A percentile compares a stretch with the other conserved stretches of the same genome.
phyloP scores from a whole-genome alignment of 208 protist genomes.

The Blechomonas ayalai region DNA sequence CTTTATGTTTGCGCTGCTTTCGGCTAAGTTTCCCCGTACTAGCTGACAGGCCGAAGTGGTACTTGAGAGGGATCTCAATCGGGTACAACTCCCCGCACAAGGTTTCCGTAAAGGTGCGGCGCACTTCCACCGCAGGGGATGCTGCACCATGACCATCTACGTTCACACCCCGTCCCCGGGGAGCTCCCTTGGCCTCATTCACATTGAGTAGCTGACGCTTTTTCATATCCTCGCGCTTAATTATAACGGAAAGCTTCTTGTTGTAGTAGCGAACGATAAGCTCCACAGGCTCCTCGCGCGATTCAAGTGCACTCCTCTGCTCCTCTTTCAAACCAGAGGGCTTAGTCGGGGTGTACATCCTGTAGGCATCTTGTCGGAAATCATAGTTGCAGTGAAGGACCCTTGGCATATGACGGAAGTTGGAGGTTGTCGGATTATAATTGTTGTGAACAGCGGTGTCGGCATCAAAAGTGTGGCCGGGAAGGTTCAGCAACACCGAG shows the following conservation, averaged over 20 bases:
- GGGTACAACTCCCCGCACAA: conserved; percentile 68
- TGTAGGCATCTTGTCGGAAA: conserved; percentile 49
- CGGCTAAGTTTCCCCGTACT: conserved; percentile 45
- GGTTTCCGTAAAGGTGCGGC: conserved; percentile 53
- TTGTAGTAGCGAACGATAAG: conserved; percentile 73
- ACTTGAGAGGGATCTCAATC: conserved; percentile 43
- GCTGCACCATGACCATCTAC: background rate
- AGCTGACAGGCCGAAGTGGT: conserved; percentile 74
- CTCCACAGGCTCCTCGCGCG: conserved; percentile 60
- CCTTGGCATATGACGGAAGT: conserved; percentile 35
- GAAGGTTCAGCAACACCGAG: conserved; percentile 60
- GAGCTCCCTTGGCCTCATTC: conserved; percentile 7
- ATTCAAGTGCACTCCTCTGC: conserved; percentile 7
- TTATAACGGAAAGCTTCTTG: conserved; percentile 39
- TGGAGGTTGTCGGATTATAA: conserved; percentile 27
- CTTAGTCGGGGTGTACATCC: conserved; percentile 10
- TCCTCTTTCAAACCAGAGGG: background rate
- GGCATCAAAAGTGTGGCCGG: conserved; percentile 23
- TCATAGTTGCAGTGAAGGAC: conserved; percentile 59
- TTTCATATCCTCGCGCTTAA: conserved; percentile 39
- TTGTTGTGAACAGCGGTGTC: conserved; percentile 42
- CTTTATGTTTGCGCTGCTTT: conserved; percentile 11
- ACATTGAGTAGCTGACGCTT: conserved; percentile 19
- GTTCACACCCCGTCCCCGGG: conserved; percentile 10
- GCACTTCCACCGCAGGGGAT: conserved; percentile 24